phyloP scores from a whole-genome alignment of 306 rosid species.

The Dicorynia guianensis region DNA sequence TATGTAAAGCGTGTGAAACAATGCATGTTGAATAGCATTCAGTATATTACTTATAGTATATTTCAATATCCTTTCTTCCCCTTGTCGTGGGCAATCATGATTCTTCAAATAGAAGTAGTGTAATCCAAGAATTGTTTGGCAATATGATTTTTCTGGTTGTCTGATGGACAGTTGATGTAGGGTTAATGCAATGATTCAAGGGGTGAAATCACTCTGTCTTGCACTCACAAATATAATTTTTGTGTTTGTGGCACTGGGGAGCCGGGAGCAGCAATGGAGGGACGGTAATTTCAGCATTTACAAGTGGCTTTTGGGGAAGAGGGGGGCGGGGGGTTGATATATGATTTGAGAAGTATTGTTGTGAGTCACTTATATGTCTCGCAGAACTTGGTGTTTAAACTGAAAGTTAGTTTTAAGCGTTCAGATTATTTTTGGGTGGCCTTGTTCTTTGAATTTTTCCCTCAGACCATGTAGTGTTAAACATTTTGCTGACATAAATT shows the following conservation, averaged over 20 bases:
- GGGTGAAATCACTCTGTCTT: background rate
- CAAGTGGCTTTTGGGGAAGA: background rate
- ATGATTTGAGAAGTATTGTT: background rate
- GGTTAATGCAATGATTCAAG: background rate
- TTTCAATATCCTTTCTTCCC: too few species aligned
- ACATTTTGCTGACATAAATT: too few species aligned
- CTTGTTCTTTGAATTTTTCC: background rate
- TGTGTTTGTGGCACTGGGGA: background rate
- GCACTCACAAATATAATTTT: background rate
- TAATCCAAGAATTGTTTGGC: too few species aligned
- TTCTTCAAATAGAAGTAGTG: too few species aligned
- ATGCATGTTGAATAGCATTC: too few species aligned
- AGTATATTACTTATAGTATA: too few species aligned
- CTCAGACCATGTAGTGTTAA: background rate
- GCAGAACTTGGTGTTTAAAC: background rate
- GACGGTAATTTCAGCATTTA: background rate
- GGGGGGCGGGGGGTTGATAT: background rate
- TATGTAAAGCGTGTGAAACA: background rate
- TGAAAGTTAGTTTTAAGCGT: constrained; percentile 14
- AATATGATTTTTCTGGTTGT: too few species aligned
- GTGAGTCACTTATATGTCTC: background rate
- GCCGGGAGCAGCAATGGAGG: background rate
- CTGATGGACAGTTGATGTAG: too few species aligned
- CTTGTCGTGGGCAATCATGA: too few species aligned
- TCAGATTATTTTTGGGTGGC: constrained; percentile 19